phyloP scores from a whole-genome alignment of 208 protist species.

The Acanthamoeba castellanii region DNA sequence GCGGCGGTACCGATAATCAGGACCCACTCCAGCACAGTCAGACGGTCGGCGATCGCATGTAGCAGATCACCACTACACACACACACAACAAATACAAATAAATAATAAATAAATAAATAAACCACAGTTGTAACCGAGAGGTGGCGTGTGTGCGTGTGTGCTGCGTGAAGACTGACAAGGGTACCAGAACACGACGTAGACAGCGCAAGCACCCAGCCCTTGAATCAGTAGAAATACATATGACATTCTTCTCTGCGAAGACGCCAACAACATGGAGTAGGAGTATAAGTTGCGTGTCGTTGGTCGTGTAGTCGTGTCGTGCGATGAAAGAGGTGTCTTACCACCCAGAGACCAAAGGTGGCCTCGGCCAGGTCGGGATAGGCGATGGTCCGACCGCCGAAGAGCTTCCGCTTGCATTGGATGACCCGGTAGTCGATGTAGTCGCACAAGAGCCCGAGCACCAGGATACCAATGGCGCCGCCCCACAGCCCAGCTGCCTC shows the following conservation, averaged over 20 bases:
- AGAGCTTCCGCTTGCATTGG: conserved; percentile 69
- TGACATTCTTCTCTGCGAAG: background rate
- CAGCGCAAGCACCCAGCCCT: conserved; percentile 16
- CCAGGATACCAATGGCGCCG: conserved; percentile 51
- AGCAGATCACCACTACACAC: background rate
- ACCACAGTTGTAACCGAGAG: background rate
- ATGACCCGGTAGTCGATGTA: conserved; percentile 73
- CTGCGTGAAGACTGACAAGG: background rate
- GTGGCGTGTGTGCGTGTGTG: background rate
- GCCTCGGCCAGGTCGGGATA: conserved; percentile 25
- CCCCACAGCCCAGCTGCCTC: conserved; percentile 23
- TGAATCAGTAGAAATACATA: conserved; percentile 40
- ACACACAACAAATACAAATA: too few species aligned
- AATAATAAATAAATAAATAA: too few species aligned
- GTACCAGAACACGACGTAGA: conserved; percentile 41
- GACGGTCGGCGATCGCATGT: background rate
- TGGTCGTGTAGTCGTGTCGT: background rate
- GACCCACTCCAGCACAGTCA: conserved; percentile 25
- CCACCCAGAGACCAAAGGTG: background rate
- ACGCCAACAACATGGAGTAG: background rate
- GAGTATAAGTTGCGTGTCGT: background rate
- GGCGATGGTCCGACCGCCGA: background rate
- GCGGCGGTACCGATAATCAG: conserved; percentile 11
- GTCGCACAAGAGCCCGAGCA: conserved; percentile 33
- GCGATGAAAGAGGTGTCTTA: too few species aligned